Base-by-base conservation (phyloP, 1,139 yeast genomes). In the Pichia sp. region DNA sequence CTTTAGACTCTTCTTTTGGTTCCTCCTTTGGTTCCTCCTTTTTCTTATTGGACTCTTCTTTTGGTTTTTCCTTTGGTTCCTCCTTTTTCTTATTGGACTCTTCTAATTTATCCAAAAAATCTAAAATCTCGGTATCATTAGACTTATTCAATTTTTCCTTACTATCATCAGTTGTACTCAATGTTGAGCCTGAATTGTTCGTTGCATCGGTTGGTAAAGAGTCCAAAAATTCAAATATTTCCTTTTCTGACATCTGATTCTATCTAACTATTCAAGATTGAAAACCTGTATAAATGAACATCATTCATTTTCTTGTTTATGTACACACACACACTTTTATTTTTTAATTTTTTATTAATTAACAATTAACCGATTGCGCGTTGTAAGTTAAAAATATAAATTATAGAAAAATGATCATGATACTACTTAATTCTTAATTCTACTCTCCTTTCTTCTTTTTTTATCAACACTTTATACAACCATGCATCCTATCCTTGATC, bases 221-320 rank as follows among this genome's bases (percentile, higher is more conserved):
- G 65, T 91, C 95, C 62, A 93, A 77, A 67, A 93, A 87, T 61
- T 91, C 96, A 59, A 91, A 73, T 13, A 93, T 96, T 63, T 91
- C 96, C 62, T 88, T 95, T 28, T 83, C 80, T 34, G 38, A 34
- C 38, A 34, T 29, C 10, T 29, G 13, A 11, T 29, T 29, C 10
- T 11, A 22, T 22, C 25, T 22, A 22, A 3, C 25, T 22, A 22
- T 22, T 22, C 25, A 22, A 22, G 3, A 22, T 22, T 22, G 4
- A 22, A 22, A 22, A 22, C 4, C 25, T 22, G 25, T 22, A 4
- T 3, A 22, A 22, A 22, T 22, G 25, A 22, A 22, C 25, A 22
- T 22, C 25, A 3, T 22, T 22, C 25, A 22, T 3, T 22, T 22
- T 4, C 25, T 22, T 22, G 25, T 22, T 22, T 22, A 22, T 22